Evolutionary conservation across 805 yeast species (phyloP), one percentile per base, ranked within the genome.

Genomic region (Middelhovenomyces tepae): DNA sequence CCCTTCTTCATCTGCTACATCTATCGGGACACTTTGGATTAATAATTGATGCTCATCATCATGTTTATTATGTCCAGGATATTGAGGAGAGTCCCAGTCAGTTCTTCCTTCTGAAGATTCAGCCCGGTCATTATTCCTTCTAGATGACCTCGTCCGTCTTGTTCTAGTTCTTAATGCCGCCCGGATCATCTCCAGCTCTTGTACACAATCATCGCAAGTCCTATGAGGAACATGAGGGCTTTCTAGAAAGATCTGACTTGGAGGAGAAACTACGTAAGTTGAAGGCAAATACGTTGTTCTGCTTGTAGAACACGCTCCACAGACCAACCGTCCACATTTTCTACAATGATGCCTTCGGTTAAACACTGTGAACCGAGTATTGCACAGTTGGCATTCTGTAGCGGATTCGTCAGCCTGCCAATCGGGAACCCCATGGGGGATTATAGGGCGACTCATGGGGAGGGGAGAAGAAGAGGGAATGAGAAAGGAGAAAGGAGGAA

Each of bases 311-410:
- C 95, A 84, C 24, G 52, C 47, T 19, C 74, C 78, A 55, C 95
- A 84, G 11, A 78, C 82, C 1, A 85, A 78, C 21, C 74, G 62
- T 2, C 95, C 95, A 58, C 95, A 84, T 37, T 58, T 56, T 9
- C 65, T 56, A 54, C 95, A 84, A 53, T 84, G 95, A 57, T 84
- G 95, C 36, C 86, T 67, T 37, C 95, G 65, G 50, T 63, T 70
- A 53, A 79, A 75, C 36, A 82, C 55, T 2, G 76, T 62, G 57
- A 75, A 84, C 24, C 43, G 35, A 1, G 51, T 39, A 19, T 51
- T 48, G 53, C 95, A 84, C 3, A 73, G 46, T 14, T 65, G 64
- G 49, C 95, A 84, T 2, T 47, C 48, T 0, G 42, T 15, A 1
- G 60, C 78, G 1, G 60, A 71, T 4, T 56, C 60, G 52, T 85